Percentiles rank a stretch among this genome's conserved stretches.
These are phyloP conservation scores for Fusarium subglutinans DNA, from an alignment of 2,329 filamentous ascomycete genomes.

Conservation along the genomic window DNA sequence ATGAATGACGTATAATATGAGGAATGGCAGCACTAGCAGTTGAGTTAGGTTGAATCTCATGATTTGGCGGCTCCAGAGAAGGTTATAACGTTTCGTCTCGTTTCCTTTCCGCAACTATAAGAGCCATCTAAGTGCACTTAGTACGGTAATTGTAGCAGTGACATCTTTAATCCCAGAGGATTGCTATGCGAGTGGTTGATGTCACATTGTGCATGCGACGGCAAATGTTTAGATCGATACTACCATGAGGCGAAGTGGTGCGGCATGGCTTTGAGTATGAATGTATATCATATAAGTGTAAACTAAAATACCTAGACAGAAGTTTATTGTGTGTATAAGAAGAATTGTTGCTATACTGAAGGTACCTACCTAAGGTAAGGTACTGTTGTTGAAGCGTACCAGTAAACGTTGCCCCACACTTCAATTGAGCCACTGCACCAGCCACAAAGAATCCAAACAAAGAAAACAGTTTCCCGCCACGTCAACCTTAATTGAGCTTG, in stretches of 20 bases:
- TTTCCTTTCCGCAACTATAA: background rate
- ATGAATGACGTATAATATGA: conserved; percentile 37
- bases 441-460: conserved; percentile 31
- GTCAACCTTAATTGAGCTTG: conserved; percentile 32
- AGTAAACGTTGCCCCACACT: background rate
- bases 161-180: background rate
- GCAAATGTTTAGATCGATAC: background rate
- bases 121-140: background rate
- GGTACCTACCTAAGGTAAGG: too few relatives aligned
- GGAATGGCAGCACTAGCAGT: conserved; percentile 33
- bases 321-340: background rate
- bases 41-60: background rate
- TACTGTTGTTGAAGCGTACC: background rate
- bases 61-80: background rate
- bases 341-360: background rate
- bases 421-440: conserved; percentile 33
- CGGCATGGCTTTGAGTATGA: background rate
- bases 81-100: background rate
- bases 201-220: background rate
- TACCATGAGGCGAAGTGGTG: background rate
- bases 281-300: background rate
- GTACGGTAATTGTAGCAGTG: background rate
- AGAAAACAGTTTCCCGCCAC: conserved; percentile 30
- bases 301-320: background rate
- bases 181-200: background rate